Evolutionary conservation across 331 rosid genomes (phyloP).

Genomic region (Erythrophleum ivorense): DNA sequence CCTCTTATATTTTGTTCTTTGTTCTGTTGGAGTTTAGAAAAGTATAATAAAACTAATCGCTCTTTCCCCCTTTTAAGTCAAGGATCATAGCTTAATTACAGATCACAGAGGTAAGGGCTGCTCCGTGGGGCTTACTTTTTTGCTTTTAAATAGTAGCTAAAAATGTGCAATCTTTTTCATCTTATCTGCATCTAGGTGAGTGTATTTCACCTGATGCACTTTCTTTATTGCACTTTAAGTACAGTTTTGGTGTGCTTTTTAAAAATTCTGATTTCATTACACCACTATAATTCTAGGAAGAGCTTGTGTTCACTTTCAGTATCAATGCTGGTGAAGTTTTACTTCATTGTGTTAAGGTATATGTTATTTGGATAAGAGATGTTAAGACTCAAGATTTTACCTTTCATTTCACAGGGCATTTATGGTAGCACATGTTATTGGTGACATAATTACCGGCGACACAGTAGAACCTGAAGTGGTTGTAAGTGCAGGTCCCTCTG

Average conservation of each 20-base stretch:
- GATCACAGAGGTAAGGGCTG: not conserved
- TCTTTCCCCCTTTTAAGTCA: not conserved
- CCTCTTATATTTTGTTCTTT: not conserved
- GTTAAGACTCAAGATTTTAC: conserved; percentile 21
- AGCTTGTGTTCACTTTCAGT: conserved; percentile 15
- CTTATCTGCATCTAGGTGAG: not conserved
- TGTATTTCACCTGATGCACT: not conserved
- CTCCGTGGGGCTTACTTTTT: not conserved
- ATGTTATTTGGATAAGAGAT: conserved; percentile 32
- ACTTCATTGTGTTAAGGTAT: conserved; percentile 8
- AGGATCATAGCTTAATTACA: not conserved
- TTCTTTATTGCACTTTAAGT: conserved; percentile 13
- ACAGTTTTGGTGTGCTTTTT: conserved; percentile 5
- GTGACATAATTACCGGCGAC: conserved; percentile 82
- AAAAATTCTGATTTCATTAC: not conserved
- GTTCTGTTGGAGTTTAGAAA: not conserved
- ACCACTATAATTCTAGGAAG: not conserved
- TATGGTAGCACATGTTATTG: conserved; percentile 89
- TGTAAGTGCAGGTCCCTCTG: conserved; percentile 79
- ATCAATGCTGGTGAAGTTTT: conserved; percentile 30
- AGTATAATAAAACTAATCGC: not conserved
- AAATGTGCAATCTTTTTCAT: not conserved
- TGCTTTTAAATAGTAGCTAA: not conserved
- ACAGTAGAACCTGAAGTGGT: conserved; percentile 84
- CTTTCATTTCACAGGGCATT: conserved; percentile 63